These are phyloP conservation scores for Blyttiomyces sp. DNA, from an alignment of 371 early-diverging fungal species.

Conservation along the genomic window DNA sequence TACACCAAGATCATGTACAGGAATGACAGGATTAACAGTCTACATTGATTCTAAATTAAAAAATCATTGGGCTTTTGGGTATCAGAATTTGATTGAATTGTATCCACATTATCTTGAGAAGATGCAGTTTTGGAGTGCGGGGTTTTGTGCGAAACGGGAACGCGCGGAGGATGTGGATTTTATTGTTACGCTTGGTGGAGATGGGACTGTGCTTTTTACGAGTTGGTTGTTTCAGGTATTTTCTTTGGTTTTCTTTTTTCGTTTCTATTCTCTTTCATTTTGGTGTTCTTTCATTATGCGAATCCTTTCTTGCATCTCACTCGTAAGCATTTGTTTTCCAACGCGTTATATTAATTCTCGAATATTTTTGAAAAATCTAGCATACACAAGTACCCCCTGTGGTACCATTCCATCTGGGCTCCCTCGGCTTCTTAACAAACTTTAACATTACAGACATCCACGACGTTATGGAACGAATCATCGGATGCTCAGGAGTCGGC, in stretches of 20 bases:
- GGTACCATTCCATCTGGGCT: conserved; percentile 73
- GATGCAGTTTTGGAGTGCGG: conserved; percentile 15
- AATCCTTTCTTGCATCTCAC: too few relatives aligned
- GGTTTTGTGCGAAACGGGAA: conserved; percentile 12
- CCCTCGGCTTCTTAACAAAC: conserved; percentile 87
- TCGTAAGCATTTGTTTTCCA: too few relatives aligned
- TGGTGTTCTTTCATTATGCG: too few relatives aligned
- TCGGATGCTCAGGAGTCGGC: conserved; percentile 26
- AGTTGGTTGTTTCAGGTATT: conserved; percentile 83
- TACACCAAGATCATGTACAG: conserved; percentile 11
- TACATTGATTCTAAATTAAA: conserved; percentile 28
- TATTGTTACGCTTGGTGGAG: conserved; percentile 91
- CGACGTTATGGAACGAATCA: conserved; percentile 25
- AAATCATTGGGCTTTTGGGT: conserved; percentile 24
- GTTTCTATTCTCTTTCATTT: not conserved
- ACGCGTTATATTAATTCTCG: too few relatives aligned
- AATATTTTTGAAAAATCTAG: conserved; percentile 5
- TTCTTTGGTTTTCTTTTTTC: not conserved
- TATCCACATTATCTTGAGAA: conserved; percentile 22
- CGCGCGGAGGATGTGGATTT: conserved; percentile 22
- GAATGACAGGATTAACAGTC: conserved; percentile 5
- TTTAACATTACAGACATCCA: conserved; percentile 71
- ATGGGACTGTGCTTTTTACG: conserved; percentile 91
- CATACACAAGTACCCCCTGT: conserved; percentile 83
- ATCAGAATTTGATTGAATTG: conserved; percentile 3